Conservation (phyloP, 1,139 yeast species). For the Kodamaea arcana region DNA sequence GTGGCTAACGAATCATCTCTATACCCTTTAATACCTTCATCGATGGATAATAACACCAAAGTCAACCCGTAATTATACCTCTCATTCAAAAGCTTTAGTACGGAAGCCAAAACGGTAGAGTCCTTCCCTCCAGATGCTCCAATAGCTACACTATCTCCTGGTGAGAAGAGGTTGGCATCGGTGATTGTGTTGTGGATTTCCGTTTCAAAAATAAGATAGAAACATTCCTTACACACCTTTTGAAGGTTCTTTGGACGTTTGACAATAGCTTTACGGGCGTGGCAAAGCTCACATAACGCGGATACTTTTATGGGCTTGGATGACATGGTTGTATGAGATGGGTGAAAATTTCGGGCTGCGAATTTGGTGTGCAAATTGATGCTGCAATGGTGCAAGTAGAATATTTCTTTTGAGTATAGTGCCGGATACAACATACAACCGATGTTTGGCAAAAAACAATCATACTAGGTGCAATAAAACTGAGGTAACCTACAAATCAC, state of each 20-base stretch:
- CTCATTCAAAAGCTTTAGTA: slow-evolving; percentile 82
- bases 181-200: slow-evolving; percentile 90
- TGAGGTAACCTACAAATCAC: too few species aligned
- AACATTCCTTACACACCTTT: slow-evolving; percentile 89
- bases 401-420: too few species aligned
- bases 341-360: too few species aligned
- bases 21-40: slow-evolving; percentile 96
- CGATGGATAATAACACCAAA: slow-evolving; percentile 79
- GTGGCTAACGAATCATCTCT: slow-evolving; percentile 97
- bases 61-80: slow-evolving; percentile 82
- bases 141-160: slow-evolving; percentile 87
- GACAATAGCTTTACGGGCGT: slow-evolving; percentile 77
- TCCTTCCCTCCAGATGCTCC: slow-evolving; percentile 99
- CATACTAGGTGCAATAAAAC: too few species aligned
- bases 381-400: too few species aligned
- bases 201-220: slow-evolving; percentile 85
- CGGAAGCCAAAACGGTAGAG: slow-evolving; percentile 89
- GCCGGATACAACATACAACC: too few species aligned
- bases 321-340: background rate
- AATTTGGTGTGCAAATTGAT: too few species aligned
- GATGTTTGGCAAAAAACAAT: too few species aligned
- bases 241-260: slow-evolving; percentile 89
- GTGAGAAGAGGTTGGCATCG: slow-evolving; percentile 61
- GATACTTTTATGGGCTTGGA: slow-evolving; percentile 36
- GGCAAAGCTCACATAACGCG: slow-evolving; percentile 79